Base-by-base conservation (phyloP, 768 basidiomycete species). In the Amanita rimosa region DNA sequence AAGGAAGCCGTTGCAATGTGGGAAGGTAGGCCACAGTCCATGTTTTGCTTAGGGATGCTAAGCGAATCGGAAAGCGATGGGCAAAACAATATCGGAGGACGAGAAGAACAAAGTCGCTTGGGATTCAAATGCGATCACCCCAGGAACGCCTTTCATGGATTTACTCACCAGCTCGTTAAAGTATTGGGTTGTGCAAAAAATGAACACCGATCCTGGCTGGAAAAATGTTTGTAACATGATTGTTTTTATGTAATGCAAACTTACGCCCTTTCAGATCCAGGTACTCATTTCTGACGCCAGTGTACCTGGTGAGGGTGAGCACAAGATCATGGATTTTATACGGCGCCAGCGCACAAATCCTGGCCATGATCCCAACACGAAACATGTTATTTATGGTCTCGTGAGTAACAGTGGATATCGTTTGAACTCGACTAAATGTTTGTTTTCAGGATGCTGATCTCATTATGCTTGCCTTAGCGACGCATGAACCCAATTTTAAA, bases 291-390 rank as follows among this genome's bases (percentile, higher is more conserved):
- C 96, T 4, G 96, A 99, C 56, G 90, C 96, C 1, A 82, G 86
- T 48, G 96, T 98, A 10, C 95, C 96, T 1, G 96, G 96, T 56
- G 96, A 99, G 66, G 96, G 96, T 62, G 96, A 99, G 63, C 96
- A 99, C 66, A 99, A 99, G 71, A 97, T 99, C 54, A 97, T 99
- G 93, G 96, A 98, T 62, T 98, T 78, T 63, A 95, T 99, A 54
- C 75, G 96, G 48, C 75, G 94, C 29, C 94, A 96, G 58, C 77
- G 96, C 45, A 72, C 76, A 44, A 88, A 94, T 59, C 76, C 78
- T 19, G 85, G 82, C n/a, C 84, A 98, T 66, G 84, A 99, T 63
- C 84, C 95, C 16, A 98, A 99, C 61, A 97, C 93, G 3, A 74
- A 74, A 29, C 96, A 99, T 62, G 95, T 98, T 48, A 98, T 99